Percentiles rank a stretch among this genome's conserved stretches.
Conservation (phyloP, 192 early-diverging fungal genomes). For the Gryganskiella cystojenkinii region DNA sequence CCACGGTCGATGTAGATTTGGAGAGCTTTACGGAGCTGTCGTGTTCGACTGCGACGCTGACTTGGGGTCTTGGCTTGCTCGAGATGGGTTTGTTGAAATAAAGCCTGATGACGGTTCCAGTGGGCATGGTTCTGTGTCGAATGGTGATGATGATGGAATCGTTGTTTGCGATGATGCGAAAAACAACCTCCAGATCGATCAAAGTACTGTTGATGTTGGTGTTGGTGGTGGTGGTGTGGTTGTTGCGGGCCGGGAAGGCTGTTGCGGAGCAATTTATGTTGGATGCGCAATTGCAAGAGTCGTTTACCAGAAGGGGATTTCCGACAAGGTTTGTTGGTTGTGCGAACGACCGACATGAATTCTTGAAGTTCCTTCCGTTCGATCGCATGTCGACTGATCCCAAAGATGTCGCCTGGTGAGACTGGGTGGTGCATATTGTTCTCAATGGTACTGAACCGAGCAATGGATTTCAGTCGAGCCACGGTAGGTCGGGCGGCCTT, state of each 20-base stretch:
- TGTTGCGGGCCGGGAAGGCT: background rate
- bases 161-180: too few species aligned
- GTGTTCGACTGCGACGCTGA: slow-evolving; percentile 32
- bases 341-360: slow-evolving; percentile 35
- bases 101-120: background rate
- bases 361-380: slow-evolving; percentile 33
- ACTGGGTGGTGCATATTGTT: slow-evolving; percentile 39
- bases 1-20: slow-evolving; percentile 33
- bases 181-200: too few species aligned
- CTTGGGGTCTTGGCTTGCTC: background rate
- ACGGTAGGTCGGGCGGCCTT: slow-evolving; percentile 6
- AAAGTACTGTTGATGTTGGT: background rate
- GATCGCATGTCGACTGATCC: slow-evolving; percentile 47
- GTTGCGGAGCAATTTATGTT: slow-evolving; percentile 23
- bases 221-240: background rate
- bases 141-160: too few species aligned
- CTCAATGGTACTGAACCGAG: slow-evolving; percentile 23
- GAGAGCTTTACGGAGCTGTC: slow-evolving; percentile 25
- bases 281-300: slow-evolving; percentile 25
- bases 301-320: slow-evolving; percentile 11
- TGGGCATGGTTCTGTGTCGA: background rate
- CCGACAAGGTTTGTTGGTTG: slow-evolving; percentile 11
- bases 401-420: slow-evolving; percentile 51
- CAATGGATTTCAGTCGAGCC: slow-evolving; percentile 34
- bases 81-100: background rate